These are phyloP conservation scores for Aspergillus sp. DNA, from an alignment of 2,329 filamentous ascomycete species.

Conservation along the genomic window DNA sequence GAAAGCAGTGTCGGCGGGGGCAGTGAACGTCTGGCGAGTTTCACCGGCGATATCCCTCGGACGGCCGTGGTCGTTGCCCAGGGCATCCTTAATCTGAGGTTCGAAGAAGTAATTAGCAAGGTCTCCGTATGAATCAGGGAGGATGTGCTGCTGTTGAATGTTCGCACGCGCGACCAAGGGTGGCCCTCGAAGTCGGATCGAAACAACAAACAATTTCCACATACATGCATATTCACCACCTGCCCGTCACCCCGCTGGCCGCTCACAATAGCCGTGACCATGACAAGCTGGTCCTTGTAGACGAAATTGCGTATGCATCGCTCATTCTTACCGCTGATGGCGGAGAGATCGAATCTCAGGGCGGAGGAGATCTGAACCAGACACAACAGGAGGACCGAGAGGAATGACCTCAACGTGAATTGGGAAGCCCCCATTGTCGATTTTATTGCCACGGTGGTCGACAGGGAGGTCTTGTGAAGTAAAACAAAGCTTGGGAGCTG, in stretches of 20 bases:
- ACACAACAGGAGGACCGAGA: slow-evolving; percentile 33
- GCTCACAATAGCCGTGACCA: slow-evolving; percentile 85
- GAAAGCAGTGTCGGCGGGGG: slow-evolving; percentile 86
- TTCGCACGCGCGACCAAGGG: too few relatives aligned
- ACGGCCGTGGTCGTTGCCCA: slow-evolving; percentile 92
- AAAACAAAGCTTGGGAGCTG: slow-evolving; percentile 22
- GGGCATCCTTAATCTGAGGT: slow-evolving; percentile 81
- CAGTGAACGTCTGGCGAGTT: slow-evolving; percentile 89
- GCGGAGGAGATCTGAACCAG: slow-evolving; percentile 52
- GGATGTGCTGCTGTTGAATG: neutral
- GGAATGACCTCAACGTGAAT: slow-evolving; percentile 30
- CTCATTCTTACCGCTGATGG: slow-evolving; percentile 66
- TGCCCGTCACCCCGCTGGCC: slow-evolving; percentile 91
- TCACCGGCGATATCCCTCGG: slow-evolving; percentile 91
- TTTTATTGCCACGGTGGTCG: slow-evolving; percentile 14
- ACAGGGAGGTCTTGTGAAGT: slow-evolving; percentile 16
- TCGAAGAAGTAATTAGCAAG: slow-evolving; percentile 9
- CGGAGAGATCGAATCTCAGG: slow-evolving; percentile 90
- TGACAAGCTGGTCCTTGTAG: slow-evolving; percentile 84
- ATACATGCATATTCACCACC: slow-evolving; percentile 88
- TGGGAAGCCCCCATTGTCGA: slow-evolving; percentile 31
- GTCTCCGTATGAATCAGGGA: neutral
- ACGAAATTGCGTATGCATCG: slow-evolving; percentile 98
- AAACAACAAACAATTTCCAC: slow-evolving; percentile 9
- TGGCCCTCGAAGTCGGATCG: too few relatives aligned